Conservation (phyloP, 768 basidiomycete genomes). For the Tricholoma matsutake region DNA sequence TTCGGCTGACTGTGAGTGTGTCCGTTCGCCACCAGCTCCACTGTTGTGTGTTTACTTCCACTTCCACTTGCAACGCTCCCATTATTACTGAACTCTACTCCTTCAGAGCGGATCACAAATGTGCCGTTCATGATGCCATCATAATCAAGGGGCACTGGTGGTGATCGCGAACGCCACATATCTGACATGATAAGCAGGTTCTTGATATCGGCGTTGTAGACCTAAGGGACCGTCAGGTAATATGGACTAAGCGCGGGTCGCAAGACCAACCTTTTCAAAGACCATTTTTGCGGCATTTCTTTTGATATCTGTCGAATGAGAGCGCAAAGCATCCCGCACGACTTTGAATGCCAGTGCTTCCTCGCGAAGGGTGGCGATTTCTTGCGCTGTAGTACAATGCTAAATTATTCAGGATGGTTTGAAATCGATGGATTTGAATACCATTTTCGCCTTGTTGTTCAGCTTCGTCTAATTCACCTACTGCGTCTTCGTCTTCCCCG, state of each 20-base stretch:
- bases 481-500: conserved; percentile 86
- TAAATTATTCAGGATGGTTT: not conserved
- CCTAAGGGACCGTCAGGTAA: conserved; percentile 41
- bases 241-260: not conserved
- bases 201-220: conserved; percentile 83
- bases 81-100: conserved; percentile 4
- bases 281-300: conserved; percentile 61
- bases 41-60: conserved; percentile 2
- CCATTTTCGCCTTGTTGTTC: conserved; percentile 94
- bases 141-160: conserved; percentile 81
- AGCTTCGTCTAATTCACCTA: conserved; percentile 84
- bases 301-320: conserved; percentile 25
- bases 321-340: conserved; percentile 70
- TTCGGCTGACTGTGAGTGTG: conserved; percentile 25
- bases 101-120: conserved; percentile 44
- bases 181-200: conserved; percentile 91
- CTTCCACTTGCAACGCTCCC: conserved; percentile 12
- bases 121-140: conserved; percentile 66
- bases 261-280: conserved; percentile 73
- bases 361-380: conserved; percentile 85
- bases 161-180: conserved; percentile 94
- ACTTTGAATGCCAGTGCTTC: conserved; percentile 85
- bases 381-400: conserved; percentile 55
- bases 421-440: conserved; percentile 28
- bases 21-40: conserved; percentile 7